phyloP scores from a whole-genome alignment of 148 eudicot species.

The Rhododendron williamsianum region DNA sequence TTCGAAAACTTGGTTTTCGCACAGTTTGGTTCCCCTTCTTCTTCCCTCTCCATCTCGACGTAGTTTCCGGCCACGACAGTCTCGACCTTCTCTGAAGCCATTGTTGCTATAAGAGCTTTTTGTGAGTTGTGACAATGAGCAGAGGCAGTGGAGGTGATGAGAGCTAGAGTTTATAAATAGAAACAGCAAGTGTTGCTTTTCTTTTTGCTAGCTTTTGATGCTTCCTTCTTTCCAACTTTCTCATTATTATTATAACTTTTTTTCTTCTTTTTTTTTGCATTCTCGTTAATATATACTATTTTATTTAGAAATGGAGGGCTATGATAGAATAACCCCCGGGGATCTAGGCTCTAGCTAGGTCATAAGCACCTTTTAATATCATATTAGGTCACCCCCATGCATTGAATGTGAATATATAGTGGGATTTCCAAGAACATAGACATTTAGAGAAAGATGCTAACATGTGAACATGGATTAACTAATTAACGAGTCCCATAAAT shows the following conservation, averaged over 20 bases:
- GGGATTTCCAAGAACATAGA: background rate
- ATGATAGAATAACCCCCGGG: no score
- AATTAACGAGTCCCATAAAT: background rate
- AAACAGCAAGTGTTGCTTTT: constrained; percentile 6
- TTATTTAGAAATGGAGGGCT: background rate
- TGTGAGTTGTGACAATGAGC: background rate
- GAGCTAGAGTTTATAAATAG: constrained; percentile 16
- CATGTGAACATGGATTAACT: background rate
- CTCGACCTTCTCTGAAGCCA: constrained; percentile 79
- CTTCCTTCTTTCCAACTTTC: background rate
- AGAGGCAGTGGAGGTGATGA: constrained; percentile 7
- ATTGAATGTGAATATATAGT: background rate
- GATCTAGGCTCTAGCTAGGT: background rate
- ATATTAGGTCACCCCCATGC: background rate
- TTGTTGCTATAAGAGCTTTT: constrained; percentile 17
- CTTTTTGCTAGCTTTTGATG: background rate
- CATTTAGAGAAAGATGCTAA: background rate
- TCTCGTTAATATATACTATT: no score
- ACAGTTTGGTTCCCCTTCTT: constrained; percentile 27
- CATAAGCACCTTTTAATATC: background rate
- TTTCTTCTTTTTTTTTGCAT: background rate
- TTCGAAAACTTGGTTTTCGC: constrained; percentile 46
- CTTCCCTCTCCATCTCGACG: constrained; percentile 65
- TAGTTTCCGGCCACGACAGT: constrained; percentile 74
- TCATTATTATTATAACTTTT: background rate